Percentiles rank a stretch among this genome's conserved stretches.
phyloP scores from a whole-genome alignment of 2,329 filamentous ascomycete species.

The Aspergillus uvarum region DNA sequence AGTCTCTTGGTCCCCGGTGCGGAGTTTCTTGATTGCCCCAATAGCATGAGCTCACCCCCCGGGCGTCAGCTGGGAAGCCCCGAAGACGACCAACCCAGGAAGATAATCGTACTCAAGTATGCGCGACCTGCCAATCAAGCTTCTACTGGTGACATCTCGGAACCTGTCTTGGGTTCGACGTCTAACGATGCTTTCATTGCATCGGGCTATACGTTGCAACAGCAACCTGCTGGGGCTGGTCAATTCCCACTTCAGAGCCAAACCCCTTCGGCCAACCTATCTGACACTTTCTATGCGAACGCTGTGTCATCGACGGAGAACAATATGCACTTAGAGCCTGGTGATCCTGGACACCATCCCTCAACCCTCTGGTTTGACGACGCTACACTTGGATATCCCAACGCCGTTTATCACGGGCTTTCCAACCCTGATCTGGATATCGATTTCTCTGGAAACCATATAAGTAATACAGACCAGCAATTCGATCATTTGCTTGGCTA shows the following conservation, averaged over 20 bases:
- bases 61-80: not conserved
- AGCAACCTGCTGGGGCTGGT: not conserved
- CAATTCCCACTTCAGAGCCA: not conserved
- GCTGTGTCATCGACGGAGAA: not conserved
- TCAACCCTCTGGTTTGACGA: not conserved
- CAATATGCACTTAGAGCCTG: not conserved
- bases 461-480: not conserved
- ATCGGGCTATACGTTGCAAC: not conserved
- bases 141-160: not conserved
- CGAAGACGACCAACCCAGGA: not conserved
- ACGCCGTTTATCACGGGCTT: not conserved
- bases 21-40: constrained; percentile 18
- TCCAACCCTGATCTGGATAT: not conserved
- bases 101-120: constrained; percentile 19
- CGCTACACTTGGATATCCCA: not conserved
- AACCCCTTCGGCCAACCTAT: not conserved
- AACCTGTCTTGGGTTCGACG: not conserved
- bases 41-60: not conserved
- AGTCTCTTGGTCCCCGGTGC: constrained; percentile 19
- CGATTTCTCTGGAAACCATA: not conserved
- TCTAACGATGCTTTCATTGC: not conserved
- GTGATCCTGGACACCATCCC: not conserved
- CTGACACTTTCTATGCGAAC: not conserved
- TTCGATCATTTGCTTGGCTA: not conserved
- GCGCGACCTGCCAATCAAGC: not conserved